Evolutionary conservation across 2,329 filamentous ascomycete genomes (phyloP), one percentile per base, ranked within the genome.

Genomic region (Sclerotiophoma versabilis): DNA sequence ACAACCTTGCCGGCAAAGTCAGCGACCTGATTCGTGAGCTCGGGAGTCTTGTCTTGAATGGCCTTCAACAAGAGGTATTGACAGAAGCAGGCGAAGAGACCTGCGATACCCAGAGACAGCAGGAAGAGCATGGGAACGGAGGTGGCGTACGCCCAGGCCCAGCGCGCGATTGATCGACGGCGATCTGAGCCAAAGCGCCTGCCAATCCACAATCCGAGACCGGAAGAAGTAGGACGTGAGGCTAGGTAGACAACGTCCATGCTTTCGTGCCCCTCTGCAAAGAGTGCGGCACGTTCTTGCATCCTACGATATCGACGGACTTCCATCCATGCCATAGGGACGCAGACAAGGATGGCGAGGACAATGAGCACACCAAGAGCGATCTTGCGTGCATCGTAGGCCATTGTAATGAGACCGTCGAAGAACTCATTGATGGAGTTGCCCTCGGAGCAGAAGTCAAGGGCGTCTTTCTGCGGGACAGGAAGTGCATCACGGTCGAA

Each of bases 201-300:
- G 6, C 90, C 85, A 17, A 90, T 64, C 75, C 84, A 88, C 71
- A 96, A 83, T 33, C 93, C 93, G 23, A 83, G 78, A 2, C 82
- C 82, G 1, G 91, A 85, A 1, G 92, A 91, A 64, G 88, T 86
- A 1, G 93, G 92, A 19, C 92, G 86, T 27, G 91, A 93, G 26
- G 89, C 87, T 62, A 97, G 89, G 76, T 97, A 96, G 34, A 96
- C 85, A 29, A 93, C 87, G 71, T 98, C 93, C 82, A 96, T 87
- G 0, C 89, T 84, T 68, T 98, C 92, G 70, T 87, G 87, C 25
- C 85, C 83, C 49, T 88, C 80, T 62, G 83, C 79, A 63, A 96
- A 83, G 26, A 92, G 80, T 49, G 81, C 79, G 19, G 90, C 85
- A 54, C 88, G 87, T 62, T 87, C 80, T 72, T 88, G 84, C 81